Evolutionary conservation across 192 early-diverging fungal genomes (phyloP).

Genomic region (Coemansia interrupta): DNA sequence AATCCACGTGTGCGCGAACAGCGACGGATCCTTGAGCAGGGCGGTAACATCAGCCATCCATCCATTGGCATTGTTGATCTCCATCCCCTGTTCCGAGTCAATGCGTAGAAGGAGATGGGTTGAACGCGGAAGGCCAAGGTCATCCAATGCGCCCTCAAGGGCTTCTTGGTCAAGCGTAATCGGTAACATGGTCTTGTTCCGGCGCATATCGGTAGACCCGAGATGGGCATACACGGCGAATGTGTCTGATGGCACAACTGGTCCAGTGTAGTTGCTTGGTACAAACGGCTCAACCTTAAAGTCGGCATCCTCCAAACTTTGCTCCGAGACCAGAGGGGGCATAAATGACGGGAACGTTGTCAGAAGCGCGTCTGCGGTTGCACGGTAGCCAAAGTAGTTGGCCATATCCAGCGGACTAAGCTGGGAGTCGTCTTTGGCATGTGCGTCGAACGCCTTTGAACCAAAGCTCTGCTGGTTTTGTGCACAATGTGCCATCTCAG

Average conservation of each 20-base stretch:
- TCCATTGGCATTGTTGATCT: slow-evolving; percentile 13
- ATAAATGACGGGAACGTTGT: slow-evolving; percentile 11
- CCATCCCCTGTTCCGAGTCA: slow-evolving; percentile 36
- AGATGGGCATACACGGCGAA: slow-evolving; percentile 34
- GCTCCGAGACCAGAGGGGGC: slow-evolving; percentile 13
- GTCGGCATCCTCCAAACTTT: slow-evolving; percentile 11
- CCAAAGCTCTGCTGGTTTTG: slow-evolving; percentile 21
- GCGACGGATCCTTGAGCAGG: slow-evolving; percentile 21
- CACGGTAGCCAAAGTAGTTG: slow-evolving; percentile 47
- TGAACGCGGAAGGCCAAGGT: slow-evolving; percentile 34
- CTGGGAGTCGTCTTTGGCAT: slow-evolving; percentile 21
- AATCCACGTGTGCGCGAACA: slow-evolving; percentile 23
- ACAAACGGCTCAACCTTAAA: slow-evolving; percentile 20
- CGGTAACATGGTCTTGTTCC: slow-evolving; percentile 17
- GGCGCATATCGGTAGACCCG: slow-evolving; percentile 43
- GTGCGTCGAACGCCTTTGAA: slow-evolving; percentile 18
- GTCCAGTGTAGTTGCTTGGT: neutral
- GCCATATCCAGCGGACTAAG: slow-evolving; percentile 43
- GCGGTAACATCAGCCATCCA: slow-evolving; percentile 28
- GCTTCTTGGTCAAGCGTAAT: slow-evolving; percentile 31
- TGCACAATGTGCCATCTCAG: slow-evolving; percentile 19
- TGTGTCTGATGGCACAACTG: slow-evolving; percentile 17
- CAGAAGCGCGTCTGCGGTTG: slow-evolving; percentile 38
- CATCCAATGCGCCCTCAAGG: slow-evolving; percentile 29
- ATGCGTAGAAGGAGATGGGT: slow-evolving; percentile 49